Evolutionary conservation across 2,329 filamentous ascomycete genomes (phyloP).

Genomic region (Pseudogymnoascus sp.): DNA sequence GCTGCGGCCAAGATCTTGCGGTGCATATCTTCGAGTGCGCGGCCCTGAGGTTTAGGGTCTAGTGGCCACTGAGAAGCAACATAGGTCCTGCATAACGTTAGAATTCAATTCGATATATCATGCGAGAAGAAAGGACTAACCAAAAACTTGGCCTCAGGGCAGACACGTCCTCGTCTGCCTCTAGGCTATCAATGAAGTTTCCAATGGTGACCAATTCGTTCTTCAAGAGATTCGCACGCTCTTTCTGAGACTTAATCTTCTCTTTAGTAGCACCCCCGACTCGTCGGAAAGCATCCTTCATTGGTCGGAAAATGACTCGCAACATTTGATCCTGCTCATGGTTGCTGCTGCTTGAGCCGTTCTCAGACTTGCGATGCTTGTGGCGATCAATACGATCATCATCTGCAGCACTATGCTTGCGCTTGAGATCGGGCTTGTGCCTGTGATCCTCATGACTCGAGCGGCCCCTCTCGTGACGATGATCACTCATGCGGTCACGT

Average conservation of each 20-base stretch:
- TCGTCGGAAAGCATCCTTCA: conserved; percentile 53
- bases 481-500: conserved; percentile 44
- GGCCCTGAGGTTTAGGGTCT: conserved; percentile 23
- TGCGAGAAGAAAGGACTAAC: neutral
- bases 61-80: conserved; percentile 31
- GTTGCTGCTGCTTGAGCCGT: conserved; percentile 30
- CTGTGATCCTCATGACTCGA: conserved; percentile 21
- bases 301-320: conserved; percentile 48
- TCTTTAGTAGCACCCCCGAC: conserved; percentile 57
- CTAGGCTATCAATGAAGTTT: conserved; percentile 48
- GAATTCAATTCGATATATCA: no score
- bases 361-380: conserved; percentile 50
- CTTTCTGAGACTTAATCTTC: conserved; percentile 55
- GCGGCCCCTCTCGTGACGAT: conserved; percentile 28
- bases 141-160: conserved; percentile 28
- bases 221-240: conserved; percentile 56
- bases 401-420: conserved; percentile 52
- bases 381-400: conserved; percentile 46
- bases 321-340: conserved; percentile 34
- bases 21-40: conserved; percentile 29
- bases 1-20: conserved; percentile 23
- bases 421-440: conserved; percentile 45
- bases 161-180: conserved; percentile 23
- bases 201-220: conserved; percentile 56
- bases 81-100: conserved; percentile 26